A percentile compares a stretch with the other conserved stretches of the same genome.
Conservation (phyloP, 139 green algal genomes). For the Chlamydomonas sp. region DNA sequence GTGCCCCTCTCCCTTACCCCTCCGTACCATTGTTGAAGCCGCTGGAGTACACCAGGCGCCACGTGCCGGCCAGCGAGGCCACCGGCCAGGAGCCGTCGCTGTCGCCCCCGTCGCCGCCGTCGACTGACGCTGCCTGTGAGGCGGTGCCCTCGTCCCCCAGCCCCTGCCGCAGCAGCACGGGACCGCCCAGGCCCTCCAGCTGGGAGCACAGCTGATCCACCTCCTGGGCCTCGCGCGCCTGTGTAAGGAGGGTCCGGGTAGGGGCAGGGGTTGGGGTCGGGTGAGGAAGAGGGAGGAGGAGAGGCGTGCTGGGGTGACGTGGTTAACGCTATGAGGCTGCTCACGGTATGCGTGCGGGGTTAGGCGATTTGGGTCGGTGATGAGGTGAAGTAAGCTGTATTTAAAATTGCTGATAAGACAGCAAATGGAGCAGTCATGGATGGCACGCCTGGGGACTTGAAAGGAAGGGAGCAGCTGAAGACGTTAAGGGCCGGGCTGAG, state of each 20-base stretch:
- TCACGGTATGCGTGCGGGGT: too few relatives aligned
- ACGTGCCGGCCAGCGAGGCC: conserved; percentile 49
- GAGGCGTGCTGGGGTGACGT: too few relatives aligned
- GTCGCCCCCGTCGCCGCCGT: background rate
- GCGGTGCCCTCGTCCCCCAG: too few relatives aligned
- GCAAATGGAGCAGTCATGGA: too few relatives aligned
- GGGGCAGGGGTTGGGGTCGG: background rate
- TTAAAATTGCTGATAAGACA: too few relatives aligned
- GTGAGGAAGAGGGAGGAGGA: too few relatives aligned
- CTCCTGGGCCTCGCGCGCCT: conserved; percentile 36
- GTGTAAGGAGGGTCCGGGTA: background rate
- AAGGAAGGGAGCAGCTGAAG: background rate
- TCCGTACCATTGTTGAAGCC: conserved; percentile 52
- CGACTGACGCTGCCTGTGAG: background rate
- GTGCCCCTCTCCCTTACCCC: background rate
- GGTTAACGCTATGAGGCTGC: too few relatives aligned
- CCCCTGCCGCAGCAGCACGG: background rate
- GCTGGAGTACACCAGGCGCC: conserved; percentile 62
- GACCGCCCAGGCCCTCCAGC: conserved; percentile 36
- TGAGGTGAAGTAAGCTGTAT: too few relatives aligned
- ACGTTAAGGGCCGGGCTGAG: background rate
- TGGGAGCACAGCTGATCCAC: conserved; percentile 36
- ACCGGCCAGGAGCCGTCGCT: background rate
- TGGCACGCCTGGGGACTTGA: too few relatives aligned
- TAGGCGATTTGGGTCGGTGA: too few relatives aligned